Base-by-base conservation (phyloP, 345 rosid species). In the Kernera saxatilis region DNA sequence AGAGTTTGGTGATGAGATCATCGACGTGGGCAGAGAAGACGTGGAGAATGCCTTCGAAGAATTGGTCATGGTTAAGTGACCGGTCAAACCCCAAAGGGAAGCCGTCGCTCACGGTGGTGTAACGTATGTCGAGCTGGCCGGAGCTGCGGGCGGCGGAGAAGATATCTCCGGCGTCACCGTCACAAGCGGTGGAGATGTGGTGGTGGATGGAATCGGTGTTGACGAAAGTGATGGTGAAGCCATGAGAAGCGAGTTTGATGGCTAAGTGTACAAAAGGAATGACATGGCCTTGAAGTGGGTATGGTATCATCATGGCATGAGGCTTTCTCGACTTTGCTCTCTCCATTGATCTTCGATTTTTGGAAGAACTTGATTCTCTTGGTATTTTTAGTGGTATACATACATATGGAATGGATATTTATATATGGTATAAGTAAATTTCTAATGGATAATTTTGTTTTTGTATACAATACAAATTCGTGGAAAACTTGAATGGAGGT, bases 201-300 rank as follows among this genome's bases (percentile, higher is more conserved):
- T 80, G 83, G 83, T 87, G 93, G 80, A 79, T 36, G 67, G 69
- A 72, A 5, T 81, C 81, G n/a, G 90, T 85, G 84, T 85, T 85
- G 72, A 87, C 77, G 77, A 84, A 87, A 78, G 90, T 87, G 45
- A 88, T 75, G 58, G 88, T 82, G 78, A 88, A 80, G 71, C 91
- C 94, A 11, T 66, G 84, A 3, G 89, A 84, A 18, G 94, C 94
- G 23, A 88, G 94, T 52, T 82, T 84, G 46, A 79, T 32, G 69
- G 94, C 94, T 11, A 88, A 79, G 48, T 84, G 78, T 2, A 77
- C 88, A 19, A 76, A 41, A 25, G 91, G 91, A 54, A 78, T 82
- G 1, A 83, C 78, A 22, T 88, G 94, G 41, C 94, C 94, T 72
- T 88, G 94, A 14, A 88, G 85, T 32, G 94, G 91, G 64, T 65